These are phyloP conservation scores for Podaxis carcinomalis DNA, from an alignment of 768 basidiomycete species.

Conservation along the genomic window DNA sequence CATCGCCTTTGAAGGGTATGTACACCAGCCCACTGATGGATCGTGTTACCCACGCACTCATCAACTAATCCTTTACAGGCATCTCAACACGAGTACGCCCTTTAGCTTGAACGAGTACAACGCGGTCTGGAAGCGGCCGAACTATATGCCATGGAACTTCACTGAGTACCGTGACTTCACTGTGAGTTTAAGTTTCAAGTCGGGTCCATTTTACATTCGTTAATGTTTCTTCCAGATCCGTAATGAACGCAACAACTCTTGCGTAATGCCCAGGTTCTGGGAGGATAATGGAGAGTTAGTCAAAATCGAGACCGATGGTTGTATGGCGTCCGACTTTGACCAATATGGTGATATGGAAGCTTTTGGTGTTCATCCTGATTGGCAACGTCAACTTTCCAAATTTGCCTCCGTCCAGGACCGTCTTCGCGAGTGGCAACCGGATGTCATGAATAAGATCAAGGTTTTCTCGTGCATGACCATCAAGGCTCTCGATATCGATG, in stretches of 20 bases:
- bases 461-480: conserved; percentile 84
- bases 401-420: conserved; percentile 97
- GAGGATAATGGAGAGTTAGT: conserved; percentile 66
- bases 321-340: conserved; percentile 83
- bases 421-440: conserved; percentile 86
- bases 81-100: conserved; percentile 75
- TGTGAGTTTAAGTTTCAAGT: conserved; percentile 30
- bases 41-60: background rate
- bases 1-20: conserved; percentile 77
- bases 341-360: conserved; percentile 97
- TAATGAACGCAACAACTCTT: conserved; percentile 73
- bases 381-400: conserved; percentile 91
- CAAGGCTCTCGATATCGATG: conserved; percentile 85
- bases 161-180: conserved; percentile 79
- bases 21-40: conserved; percentile 4
- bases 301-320: conserved; percentile 59
- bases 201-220: conserved; percentile 4
- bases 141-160: conserved; percentile 83
- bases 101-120: conserved; percentile 74
- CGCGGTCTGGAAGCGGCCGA: conserved; percentile 69
- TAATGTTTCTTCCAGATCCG: conserved; percentile 36
- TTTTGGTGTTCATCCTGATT: conserved; percentile 93
- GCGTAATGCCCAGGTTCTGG: conserved; percentile 78
- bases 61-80: conserved; percentile 34
- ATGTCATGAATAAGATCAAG: conserved; percentile 73